These are phyloP conservation scores for Macrolepiota albuminosa DNA, from an alignment of 768 basidiomycete genomes.

Conservation along the genomic window DNA sequence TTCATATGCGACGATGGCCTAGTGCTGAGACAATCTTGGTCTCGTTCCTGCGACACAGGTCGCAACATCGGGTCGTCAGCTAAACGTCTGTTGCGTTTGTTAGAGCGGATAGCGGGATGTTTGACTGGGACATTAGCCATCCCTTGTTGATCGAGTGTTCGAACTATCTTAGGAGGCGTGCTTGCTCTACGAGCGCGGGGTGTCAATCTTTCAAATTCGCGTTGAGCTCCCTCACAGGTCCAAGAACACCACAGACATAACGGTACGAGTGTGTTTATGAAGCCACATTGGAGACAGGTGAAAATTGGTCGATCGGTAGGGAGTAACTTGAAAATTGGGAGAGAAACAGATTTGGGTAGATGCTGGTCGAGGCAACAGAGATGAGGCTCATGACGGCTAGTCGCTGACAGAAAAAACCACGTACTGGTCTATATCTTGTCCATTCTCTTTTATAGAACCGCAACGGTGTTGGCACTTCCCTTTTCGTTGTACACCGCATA, in stretches of 20 bases:
- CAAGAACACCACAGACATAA: slow-evolving; percentile 49
- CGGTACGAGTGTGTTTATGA: slow-evolving; percentile 42
- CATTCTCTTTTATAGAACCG: slow-evolving; percentile 36
- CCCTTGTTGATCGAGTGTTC: slow-evolving; percentile 7
- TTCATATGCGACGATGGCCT: neutral
- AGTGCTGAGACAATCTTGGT: neutral
- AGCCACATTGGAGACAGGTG: slow-evolving; percentile 42
- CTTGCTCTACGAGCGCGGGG: slow-evolving; percentile 32
- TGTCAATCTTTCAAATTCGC: slow-evolving; percentile 32
- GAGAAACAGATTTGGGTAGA: slow-evolving; percentile 39
- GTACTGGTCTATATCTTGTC: slow-evolving; percentile 37
- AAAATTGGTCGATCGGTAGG: slow-evolving; percentile 37
- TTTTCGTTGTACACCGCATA: slow-evolving; percentile 1
- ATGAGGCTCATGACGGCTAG: slow-evolving; percentile 9
- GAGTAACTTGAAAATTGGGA: slow-evolving; percentile 40
- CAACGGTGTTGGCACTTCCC: slow-evolving; percentile 10
- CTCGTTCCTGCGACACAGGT: neutral
- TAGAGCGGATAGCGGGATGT: neutral
- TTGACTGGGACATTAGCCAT: neutral
- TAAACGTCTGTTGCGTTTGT: neutral
- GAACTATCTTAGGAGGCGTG: slow-evolving; percentile 21
- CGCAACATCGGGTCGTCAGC: neutral
- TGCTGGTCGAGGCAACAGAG: slow-evolving; percentile 24
- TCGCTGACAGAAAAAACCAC: neutral
- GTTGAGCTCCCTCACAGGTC: slow-evolving; percentile 36